Percentiles rank a stretch among this genome's conserved stretches.
phyloP scores from a whole-genome alignment of 148 eudicot genomes.

The Spergularia bocconei region DNA sequence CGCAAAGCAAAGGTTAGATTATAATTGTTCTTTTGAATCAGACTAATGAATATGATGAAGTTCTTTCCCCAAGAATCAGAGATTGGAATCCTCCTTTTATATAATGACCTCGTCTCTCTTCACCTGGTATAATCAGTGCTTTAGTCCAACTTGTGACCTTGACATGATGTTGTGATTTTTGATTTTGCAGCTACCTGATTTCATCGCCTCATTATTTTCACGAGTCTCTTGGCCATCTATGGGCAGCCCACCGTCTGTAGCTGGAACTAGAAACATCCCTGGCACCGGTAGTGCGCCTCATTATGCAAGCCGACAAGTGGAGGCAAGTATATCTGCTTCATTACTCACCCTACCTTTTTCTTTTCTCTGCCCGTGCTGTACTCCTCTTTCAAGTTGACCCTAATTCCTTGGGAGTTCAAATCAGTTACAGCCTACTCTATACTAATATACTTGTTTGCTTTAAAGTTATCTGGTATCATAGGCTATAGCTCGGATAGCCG shows the following conservation, averaged over 20 bases:
- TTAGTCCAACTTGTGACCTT: background rate
- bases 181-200: slow-evolving; percentile 71
- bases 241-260: slow-evolving; percentile 49
- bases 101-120: background rate
- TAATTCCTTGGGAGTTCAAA: no score
- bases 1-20: slow-evolving; percentile 71
- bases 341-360: background rate
- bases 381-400: no score
- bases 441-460: no score
- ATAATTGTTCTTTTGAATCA: no score
- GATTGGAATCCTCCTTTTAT: no score
- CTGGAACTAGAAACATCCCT: slow-evolving; percentile 55
- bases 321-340: slow-evolving; percentile 49
- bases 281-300: slow-evolving; percentile 48
- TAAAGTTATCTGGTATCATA: no score
- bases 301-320: slow-evolving; percentile 58
- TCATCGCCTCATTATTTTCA: slow-evolving; percentile 71
- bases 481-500: no score
- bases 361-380: no score
- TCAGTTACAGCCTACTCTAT: no score
- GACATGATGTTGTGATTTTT: slow-evolving; percentile 4
- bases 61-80: no score
- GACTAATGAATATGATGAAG: no score
- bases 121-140: background rate
- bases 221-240: slow-evolving; percentile 68